Percentiles rank a stretch among this genome's conserved stretches.
These are phyloP conservation scores for Gaertneriomyces semiglobifer DNA, from an alignment of 192 early-diverging fungal genomes.

Conservation along the genomic window DNA sequence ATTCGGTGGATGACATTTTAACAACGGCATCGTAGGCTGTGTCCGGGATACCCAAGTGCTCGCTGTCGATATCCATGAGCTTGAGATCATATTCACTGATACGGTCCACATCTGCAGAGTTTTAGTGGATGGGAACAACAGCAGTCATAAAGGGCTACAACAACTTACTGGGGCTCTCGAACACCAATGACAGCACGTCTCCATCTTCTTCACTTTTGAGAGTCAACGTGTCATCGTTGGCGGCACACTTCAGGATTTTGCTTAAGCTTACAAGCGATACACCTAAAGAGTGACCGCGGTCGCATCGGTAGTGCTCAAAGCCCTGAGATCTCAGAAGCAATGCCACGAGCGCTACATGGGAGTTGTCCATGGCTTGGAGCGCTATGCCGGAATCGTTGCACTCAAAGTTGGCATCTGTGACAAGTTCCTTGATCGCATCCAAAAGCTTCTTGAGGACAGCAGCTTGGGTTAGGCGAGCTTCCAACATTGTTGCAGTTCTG, in stretches of 20 bases:
- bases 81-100: slow-evolving; percentile 87
- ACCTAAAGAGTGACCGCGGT: slow-evolving; percentile 85
- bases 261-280: slow-evolving; percentile 78
- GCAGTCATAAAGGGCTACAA: not conserved
- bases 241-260: slow-evolving; percentile 93
- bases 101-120: slow-evolving; percentile 21
- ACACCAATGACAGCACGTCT: slow-evolving; percentile 71
- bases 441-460: slow-evolving; percentile 89
- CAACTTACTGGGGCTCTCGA: slow-evolving; percentile 50
- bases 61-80: slow-evolving; percentile 97
- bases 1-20: slow-evolving; percentile 83
- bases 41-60: slow-evolving; percentile 94
- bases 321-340: slow-evolving; percentile 77
- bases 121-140: slow-evolving; percentile 1
- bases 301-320: slow-evolving; percentile 65
- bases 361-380: slow-evolving; percentile 85
- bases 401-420: slow-evolving; percentile 96
- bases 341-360: slow-evolving; percentile 15
- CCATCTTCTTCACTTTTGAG: slow-evolving; percentile 85
- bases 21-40: slow-evolving; percentile 88
- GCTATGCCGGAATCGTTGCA: slow-evolving; percentile 91
- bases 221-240: slow-evolving; percentile 87
- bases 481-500: slow-evolving; percentile 53
- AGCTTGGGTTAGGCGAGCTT: slow-evolving; percentile 85
- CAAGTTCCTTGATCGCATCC: slow-evolving; percentile 97